Evolutionary conservation across 176 grass and related monocot genomes (phyloP), one percentile per base, ranked within the genome.

Genomic region (Raddia guianensis): DNA sequence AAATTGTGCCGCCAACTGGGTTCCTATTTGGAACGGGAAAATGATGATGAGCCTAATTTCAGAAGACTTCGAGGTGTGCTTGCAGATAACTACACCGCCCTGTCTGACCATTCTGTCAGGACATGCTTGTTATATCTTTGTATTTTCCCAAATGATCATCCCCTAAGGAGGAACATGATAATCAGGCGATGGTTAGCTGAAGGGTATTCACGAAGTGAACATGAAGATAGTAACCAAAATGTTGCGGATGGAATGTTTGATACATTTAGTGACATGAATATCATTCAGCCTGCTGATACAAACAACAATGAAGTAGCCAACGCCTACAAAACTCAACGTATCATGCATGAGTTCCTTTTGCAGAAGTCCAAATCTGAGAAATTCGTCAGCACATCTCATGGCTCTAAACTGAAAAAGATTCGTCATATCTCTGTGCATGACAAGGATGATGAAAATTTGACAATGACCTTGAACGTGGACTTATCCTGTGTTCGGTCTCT

Each of bases 181-280:
- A 44, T 46, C 11, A 80, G 63, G 35, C 63, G 77, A 9, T 80
- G 77, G 50, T 8, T 68, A 2, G 63, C 77, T 45, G 76, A 80
- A 80, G 77, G 77, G 12, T 80, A 80, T 16, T 35, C 49, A 15
- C n/a, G 12, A 55, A 68, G 64, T 7, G 9, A 53, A 5, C 16
- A 21, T 53, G 8, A 11, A 14, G 6, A 9, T 6, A 67, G 6
- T 55, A 48, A 79, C 51, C 33, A 43, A 63, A 13, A 37, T 12
- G 48, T 68, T 1, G 64, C 64, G 9, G 3, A 57, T 16, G 51
- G 0, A 5, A 68, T 56, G 15, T 69, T 80, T 1, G 32, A 63
- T 5, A 4, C 7, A 12, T 37, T 77, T 0, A 37, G 50, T 35
- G 10, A 65, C 14, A 6, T 45, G 14, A 63, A 64, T 37, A 77